A percentile compares a stretch with the other conserved stretches of the same genome.
Evolutionary conservation across 257 asterid species (phyloP).

Genomic region (Solanum appendiculatum): DNA sequence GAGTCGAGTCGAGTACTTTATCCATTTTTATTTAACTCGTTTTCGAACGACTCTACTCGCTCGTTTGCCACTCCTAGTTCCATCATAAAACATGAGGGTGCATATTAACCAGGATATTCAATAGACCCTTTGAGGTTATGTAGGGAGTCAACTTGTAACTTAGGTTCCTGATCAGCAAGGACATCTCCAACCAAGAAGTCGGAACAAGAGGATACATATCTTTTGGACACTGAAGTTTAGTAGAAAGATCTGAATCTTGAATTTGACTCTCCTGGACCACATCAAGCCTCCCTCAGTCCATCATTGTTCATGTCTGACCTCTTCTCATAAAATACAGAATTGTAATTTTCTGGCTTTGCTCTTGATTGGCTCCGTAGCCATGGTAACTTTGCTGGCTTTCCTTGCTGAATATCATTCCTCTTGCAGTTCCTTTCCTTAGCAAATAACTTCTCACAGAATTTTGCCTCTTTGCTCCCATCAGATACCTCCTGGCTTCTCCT

Average conservation of each 20-base stretch:
- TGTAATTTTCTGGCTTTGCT: not conserved
- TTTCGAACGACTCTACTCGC: too few relatives aligned
- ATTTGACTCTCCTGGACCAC: not conserved
- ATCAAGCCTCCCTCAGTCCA: not conserved
- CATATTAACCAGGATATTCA: not conserved
- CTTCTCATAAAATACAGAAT: not conserved
- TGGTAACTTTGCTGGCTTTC: not conserved
- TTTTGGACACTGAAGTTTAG: not conserved
- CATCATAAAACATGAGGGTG: not conserved
- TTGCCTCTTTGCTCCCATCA: not conserved
- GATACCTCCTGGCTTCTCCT: not conserved
- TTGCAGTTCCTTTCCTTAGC: not conserved
- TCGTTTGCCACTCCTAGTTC: too few relatives aligned
- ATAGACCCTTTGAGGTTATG: not conserved
- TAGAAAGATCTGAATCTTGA: not conserved
- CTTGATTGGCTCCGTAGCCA: not conserved
- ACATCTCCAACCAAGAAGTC: not conserved
- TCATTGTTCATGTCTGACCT: not conserved
- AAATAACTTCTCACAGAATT: not conserved
- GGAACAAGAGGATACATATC: not conserved
- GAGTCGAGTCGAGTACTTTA: too few relatives aligned
- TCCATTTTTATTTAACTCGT: too few relatives aligned
- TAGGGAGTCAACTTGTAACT: not conserved
- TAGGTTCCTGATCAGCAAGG: not conserved
- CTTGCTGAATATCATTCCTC: not conserved